phyloP scores from a whole-genome alignment of 2,329 filamentous ascomycete species.

The Stagonosporopsis rhizophila region DNA sequence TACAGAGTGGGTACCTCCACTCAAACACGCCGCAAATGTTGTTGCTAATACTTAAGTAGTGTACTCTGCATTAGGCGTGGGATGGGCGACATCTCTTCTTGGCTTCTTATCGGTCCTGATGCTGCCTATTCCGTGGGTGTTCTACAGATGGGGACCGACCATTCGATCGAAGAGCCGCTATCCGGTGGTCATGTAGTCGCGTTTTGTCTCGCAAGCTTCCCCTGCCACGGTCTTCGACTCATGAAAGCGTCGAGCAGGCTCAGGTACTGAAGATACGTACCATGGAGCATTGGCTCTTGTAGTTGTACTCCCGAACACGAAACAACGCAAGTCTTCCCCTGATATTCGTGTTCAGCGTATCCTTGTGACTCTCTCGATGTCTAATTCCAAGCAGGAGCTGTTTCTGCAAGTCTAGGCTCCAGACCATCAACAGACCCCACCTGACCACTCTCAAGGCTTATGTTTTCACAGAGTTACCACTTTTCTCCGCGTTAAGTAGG shows the following conservation, averaged over 20 bases:
- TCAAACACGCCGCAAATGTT: not conserved
- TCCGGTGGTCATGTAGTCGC: slow-evolving; percentile 7
- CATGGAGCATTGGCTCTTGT: too few relatives aligned
- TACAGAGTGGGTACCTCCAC: slow-evolving; percentile 37
- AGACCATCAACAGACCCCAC: too few relatives aligned
- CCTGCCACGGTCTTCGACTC: not conserved
- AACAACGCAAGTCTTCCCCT: too few relatives aligned
- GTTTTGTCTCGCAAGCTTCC: not conserved
- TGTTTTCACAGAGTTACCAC: too few relatives aligned
- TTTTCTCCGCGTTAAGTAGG: too few relatives aligned
- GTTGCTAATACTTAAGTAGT: slow-evolving; percentile 20
- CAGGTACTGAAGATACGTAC: too few relatives aligned
- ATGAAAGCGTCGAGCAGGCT: not conserved
- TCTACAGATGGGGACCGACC: slow-evolving; percentile 34
- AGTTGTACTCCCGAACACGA: too few relatives aligned
- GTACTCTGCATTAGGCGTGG: slow-evolving; percentile 43
- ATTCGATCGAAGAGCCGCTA: slow-evolving; percentile 16
- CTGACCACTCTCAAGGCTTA: too few relatives aligned
- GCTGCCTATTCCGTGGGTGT: slow-evolving; percentile 39
- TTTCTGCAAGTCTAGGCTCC: too few relatives aligned
- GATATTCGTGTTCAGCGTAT: too few relatives aligned
- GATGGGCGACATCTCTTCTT: slow-evolving; percentile 51
- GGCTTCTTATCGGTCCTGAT: slow-evolving; percentile 49
- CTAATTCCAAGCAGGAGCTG: too few relatives aligned
- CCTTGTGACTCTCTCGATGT: too few relatives aligned